These are phyloP conservation scores for Psilocybe subaeruginosa DNA, from an alignment of 768 basidiomycete species.

Conservation along the genomic window DNA sequence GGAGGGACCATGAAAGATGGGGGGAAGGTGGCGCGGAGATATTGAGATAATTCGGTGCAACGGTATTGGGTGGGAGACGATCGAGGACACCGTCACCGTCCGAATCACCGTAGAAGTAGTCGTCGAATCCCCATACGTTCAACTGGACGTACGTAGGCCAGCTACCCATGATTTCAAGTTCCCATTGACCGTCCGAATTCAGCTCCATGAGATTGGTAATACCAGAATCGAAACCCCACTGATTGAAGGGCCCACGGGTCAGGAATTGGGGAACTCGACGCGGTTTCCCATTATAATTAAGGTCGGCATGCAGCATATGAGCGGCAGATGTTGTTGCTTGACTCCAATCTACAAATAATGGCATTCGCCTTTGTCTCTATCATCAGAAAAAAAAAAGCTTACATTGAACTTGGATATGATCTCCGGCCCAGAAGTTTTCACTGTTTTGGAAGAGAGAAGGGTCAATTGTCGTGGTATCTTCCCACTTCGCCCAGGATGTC, in stretches of 20 bases:
- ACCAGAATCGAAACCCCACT: constrained; percentile 91
- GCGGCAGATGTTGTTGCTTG: constrained; percentile 60
- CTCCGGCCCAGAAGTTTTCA: constrained; percentile 73
- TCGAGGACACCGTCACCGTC: constrained; percentile 90
- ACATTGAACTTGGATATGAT: constrained; percentile 92
- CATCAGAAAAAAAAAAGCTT: constrained; percentile 25
- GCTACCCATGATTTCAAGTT: constrained; percentile 84
- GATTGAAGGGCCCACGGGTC: constrained; percentile 87
- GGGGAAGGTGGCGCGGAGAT: constrained; percentile 90
- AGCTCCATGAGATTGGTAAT: constrained; percentile 70
- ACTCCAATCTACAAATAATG: constrained; percentile 71
- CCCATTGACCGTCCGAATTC: constrained; percentile 71
- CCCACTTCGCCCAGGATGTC: constrained; percentile 81
- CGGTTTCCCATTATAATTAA: constrained; percentile 50
- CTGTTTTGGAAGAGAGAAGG: constrained; percentile 53
- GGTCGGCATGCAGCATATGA: constrained; percentile 79
- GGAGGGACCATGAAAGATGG: constrained; percentile 84
- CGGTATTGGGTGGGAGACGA: constrained; percentile 87
- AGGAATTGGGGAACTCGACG: constrained; percentile 89
- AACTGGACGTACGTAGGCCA: constrained; percentile 93
- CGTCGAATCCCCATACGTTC: constrained; percentile 89
- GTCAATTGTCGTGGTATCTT: constrained; percentile 69
- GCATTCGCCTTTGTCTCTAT: neutral
- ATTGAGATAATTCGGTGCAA: constrained; percentile 87
- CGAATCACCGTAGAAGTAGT: constrained; percentile 91